Percentiles rank a stretch among this genome's conserved stretches.
Conservation (phyloP, 208 protist genomes). For the Entamoeba dispar region DNA sequence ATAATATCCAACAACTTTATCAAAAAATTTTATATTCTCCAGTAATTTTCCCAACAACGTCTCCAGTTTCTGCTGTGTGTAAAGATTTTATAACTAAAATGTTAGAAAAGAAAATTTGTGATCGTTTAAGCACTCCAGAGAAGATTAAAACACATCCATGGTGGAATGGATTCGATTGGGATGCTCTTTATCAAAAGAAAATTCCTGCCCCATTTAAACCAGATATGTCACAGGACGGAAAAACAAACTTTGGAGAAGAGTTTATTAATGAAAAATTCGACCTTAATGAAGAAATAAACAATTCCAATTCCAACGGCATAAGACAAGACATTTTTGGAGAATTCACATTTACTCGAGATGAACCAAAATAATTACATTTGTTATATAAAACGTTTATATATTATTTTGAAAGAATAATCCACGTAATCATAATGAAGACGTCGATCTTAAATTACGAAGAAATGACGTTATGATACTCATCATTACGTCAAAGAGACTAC, state of each 20-base stretch:
- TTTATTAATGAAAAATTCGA: not conserved
- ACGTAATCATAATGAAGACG: no score
- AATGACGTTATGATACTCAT: no score
- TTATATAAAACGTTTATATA: no score
- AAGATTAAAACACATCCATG: conserved; percentile 75
- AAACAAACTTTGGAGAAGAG: not conserved
- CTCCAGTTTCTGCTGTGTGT: not conserved
- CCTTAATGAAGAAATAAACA: not conserved
- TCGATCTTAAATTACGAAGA: no score
- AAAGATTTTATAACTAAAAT: conserved; percentile 1
- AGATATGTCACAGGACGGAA: not conserved
- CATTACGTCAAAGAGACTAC: no score
- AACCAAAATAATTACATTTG: no score
- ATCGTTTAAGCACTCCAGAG: conserved; percentile 8
- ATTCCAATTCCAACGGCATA: not conserved
- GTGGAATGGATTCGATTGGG: conserved; percentile 72
- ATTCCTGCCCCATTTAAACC: conserved; percentile 40
- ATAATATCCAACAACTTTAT: conserved; percentile 56
- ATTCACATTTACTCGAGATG: not conserved
- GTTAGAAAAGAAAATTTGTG: not conserved
- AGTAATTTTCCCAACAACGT: conserved; percentile 45
- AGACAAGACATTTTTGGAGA: not conserved
- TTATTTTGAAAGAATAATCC: no score
- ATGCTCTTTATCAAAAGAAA: conserved; percentile 26
- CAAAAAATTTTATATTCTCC: conserved; percentile 55